Base-by-base conservation (phyloP, 257 asterid species). In the Nicotiana knightiana region DNA sequence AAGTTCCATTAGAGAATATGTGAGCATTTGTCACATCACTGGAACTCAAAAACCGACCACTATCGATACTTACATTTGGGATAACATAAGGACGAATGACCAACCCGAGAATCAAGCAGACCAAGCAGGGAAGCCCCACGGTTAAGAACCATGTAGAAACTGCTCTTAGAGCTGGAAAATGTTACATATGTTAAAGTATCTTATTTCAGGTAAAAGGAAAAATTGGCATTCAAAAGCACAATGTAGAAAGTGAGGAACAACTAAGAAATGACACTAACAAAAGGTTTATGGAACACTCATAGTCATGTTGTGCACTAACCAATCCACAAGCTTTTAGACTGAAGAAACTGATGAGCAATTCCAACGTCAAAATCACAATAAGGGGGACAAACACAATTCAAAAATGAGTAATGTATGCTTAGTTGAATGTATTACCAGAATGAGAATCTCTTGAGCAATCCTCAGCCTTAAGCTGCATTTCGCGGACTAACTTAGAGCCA, bases 41-140 rank as follows among this genome's bases (percentile, higher is more conserved):
- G 58, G 26, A 48, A 65, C 35, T 1, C 55, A 17, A 54, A 32
- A 28, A 66, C 35, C 32, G 51, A 67, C 17, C 55, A 48, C 26
- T 1, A 81, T 76, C 73, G 35, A 70, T 67, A 87, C 97, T 92
- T 91, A 95, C 99, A 82, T 87, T 81, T 75, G 90, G 90, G 66
- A 83, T 76, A 59, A 95, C 80, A 81, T 85, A 90, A 54, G 99
- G 98, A 83, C 91, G 97, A 75, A 88, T 82, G 75, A 89, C 87
- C 59, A 93, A 88, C 80, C 99, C 99, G n/a, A 88, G 53, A 28
- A 91, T 59, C 51, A 92, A 83, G 87, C 98, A 91, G 37, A 92
- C 35, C 77, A 95, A 67, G 89, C 97, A 86, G 67, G 95, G 90
- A 65, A 91, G 83, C 21, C 87, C 92, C 76, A 91, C 81, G 15